Evolutionary conservation across 2,329 filamentous ascomycete species (phyloP), one percentile per base, ranked within the genome.

Genomic region (Trichoderma hamatum): DNA sequence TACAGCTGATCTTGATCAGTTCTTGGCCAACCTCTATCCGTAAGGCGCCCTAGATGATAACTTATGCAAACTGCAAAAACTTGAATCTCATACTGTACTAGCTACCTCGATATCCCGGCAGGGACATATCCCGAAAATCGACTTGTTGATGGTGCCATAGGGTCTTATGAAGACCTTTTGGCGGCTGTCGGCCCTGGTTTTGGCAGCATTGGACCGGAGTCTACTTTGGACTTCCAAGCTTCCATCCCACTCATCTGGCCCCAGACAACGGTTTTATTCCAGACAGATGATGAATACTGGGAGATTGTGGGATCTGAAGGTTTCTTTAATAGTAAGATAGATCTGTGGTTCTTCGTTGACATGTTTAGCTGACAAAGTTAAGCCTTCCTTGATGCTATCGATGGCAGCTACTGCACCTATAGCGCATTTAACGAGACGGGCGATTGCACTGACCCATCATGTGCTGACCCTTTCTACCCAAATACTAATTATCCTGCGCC

Each of bases 331-430:
- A 63, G 60, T 63, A 63, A 52, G 54, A 10, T 3, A n/a, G 1
- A 21, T 10, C 54, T 9, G 2, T 56, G 2, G 19, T 24, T 21
- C 30, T 4, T 24, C 4, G 3, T 34, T 36, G 1, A 21, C 19
- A 19, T 14, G 3, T 30, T 54, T 54, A 24, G 2, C 55, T 32
- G 55, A 32, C 28, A 13, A 73, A 81, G 80, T 73, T 79, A 79
- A 72, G 81, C 76, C 55, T 80, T 80, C 71, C 74, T 80, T 21
- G 80, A 82, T 28, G 77, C 79, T 28, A 78, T 83, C 59, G 83
- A 85, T 71, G 82, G 76, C 49, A 76, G 75, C 34, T 83, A 81
- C 75, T 82, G 81, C 75, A 77, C 73, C 13, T 82, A 79, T 70
- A 74, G 32, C 32, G 62, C 51, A 16, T 36, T 11, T 11, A 26